A percentile compares a stretch with the other conserved stretches of the same genome.
Conservation (phyloP, 257 asterid species). For the Thymus quinquecostatus region DNA sequence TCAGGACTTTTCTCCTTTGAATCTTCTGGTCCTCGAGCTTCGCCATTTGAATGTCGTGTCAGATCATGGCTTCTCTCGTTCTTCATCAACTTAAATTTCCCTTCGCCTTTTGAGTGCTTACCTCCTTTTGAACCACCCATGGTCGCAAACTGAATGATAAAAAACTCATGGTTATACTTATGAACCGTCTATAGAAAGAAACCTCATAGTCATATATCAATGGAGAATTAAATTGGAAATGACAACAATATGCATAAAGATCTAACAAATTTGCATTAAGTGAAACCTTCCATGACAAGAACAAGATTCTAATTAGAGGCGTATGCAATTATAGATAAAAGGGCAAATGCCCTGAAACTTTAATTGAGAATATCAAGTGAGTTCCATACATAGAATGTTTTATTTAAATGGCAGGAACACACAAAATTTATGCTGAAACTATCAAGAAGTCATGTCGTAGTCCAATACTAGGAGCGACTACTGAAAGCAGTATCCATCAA, state of each 20-base stretch:
- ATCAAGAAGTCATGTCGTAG: not conserved
- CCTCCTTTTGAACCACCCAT: conserved; percentile 35
- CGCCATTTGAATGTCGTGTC: not conserved
- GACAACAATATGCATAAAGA: not conserved
- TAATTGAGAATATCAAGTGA: not conserved
- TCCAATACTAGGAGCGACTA: not conserved
- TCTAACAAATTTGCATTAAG: not conserved
- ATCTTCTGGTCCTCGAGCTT: not conserved
- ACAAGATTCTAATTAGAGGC: not conserved
- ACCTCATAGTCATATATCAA: too few relatives aligned
- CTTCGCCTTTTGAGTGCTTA: conserved; percentile 33
- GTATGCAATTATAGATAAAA: not conserved
- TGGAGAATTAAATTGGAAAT: not conserved
- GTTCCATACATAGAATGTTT: not conserved
- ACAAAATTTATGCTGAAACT: not conserved
- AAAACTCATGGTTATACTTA: not conserved
- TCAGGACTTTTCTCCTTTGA: conserved; percentile 19
- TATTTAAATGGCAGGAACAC: not conserved
- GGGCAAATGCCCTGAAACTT: not conserved
- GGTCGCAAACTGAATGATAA: conserved; percentile 15
- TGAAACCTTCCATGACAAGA: not conserved
- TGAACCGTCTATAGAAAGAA: too few relatives aligned
- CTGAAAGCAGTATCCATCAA: not conserved
- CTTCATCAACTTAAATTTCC: conserved; percentile 24
- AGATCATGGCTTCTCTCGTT: conserved; percentile 17